phyloP scores from a whole-genome alignment of 352 stramenopile genomes.

The Pelagophyceae sp. region DNA sequence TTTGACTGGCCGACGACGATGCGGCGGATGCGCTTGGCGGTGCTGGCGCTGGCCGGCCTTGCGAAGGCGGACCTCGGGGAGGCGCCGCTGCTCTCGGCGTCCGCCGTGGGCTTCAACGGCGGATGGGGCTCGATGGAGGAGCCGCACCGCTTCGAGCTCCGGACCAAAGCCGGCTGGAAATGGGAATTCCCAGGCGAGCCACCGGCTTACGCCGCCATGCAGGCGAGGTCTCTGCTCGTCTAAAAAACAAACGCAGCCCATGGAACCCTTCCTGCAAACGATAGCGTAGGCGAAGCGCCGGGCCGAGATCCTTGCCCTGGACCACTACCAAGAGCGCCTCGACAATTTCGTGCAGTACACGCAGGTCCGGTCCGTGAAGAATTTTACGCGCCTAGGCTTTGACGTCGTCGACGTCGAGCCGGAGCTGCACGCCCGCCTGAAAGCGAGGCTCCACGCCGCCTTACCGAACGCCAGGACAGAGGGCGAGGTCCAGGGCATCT shows the following conservation, averaged over 20 bases:
- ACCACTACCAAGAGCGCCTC: constrained; percentile 18
- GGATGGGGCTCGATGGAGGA: neutral
- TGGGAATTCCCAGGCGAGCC: neutral
- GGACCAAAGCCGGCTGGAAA: neutral
- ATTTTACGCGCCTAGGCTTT: neutral
- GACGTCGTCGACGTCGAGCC: constrained; percentile 3
- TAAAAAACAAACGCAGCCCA: too few relatives aligned
- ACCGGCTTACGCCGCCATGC: neutral
- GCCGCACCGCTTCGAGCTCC: neutral
- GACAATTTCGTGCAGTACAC: constrained; percentile 18
- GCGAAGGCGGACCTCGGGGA: neutral
- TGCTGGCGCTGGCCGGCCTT: neutral
- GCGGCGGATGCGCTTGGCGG: too few relatives aligned
- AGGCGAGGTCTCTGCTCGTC: too few relatives aligned
- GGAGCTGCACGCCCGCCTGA: neutral
- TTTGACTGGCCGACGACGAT: too few relatives aligned
- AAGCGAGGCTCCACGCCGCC: neutral
- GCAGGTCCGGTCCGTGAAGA: neutral
- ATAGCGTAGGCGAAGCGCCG: too few relatives aligned
- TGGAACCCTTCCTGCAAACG: too few relatives aligned
- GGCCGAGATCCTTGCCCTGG: neutral
- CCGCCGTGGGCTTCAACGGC: constrained; percentile 4
- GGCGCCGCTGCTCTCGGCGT: neutral
- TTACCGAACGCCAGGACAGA: neutral
- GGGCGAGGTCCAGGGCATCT: constrained; percentile 11